These are phyloP conservation scores for Skeletonema potamos DNA, from an alignment of 108 stramenopile genomes.

Conservation along the genomic window DNA sequence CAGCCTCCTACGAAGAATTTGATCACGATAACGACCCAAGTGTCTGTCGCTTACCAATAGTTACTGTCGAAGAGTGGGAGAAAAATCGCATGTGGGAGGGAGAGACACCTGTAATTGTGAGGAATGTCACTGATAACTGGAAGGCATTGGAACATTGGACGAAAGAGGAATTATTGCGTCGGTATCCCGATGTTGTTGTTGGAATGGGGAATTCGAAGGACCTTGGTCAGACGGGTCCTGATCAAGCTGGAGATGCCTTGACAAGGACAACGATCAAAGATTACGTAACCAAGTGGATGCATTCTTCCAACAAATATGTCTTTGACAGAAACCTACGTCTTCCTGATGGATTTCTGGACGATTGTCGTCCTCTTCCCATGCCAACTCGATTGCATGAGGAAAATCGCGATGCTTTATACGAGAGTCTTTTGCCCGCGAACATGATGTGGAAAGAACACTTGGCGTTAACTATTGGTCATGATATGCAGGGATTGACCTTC, in stretches of 20 bases:
- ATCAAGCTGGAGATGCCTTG: constrained; percentile 32
- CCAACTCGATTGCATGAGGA: constrained; percentile 37
- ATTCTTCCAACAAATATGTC: constrained; percentile 27
- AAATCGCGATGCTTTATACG: not conserved
- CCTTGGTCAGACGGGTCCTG: constrained; percentile 45
- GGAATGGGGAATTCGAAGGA: constrained; percentile 37
- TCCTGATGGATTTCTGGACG: constrained; percentile 30
- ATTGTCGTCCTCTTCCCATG: constrained; percentile 37
- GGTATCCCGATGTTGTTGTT: constrained; percentile 38
- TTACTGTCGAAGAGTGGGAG: constrained; percentile 46
- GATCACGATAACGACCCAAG: constrained; percentile 38
- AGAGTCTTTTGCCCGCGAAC: constrained; percentile 5
- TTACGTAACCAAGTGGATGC: constrained; percentile 38
- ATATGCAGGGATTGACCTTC: constrained; percentile 43
- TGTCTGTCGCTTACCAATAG: constrained; percentile 19
- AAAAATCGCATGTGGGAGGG: constrained; percentile 34
- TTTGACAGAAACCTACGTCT: constrained; percentile 39
- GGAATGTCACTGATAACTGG: constrained; percentile 41
- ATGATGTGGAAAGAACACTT: constrained; percentile 46
- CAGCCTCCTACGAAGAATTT: constrained; percentile 38
- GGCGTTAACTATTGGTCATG: constrained; percentile 41
- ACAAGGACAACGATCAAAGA: constrained; percentile 34
- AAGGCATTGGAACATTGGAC: constrained; percentile 43
- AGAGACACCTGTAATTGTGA: constrained; percentile 37
- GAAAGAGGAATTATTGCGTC: constrained; percentile 35